A percentile compares a stretch with the other conserved stretches of the same genome.
phyloP scores from a whole-genome alignment of 306 rosid genomes.

The Trifolium pratense region DNA sequence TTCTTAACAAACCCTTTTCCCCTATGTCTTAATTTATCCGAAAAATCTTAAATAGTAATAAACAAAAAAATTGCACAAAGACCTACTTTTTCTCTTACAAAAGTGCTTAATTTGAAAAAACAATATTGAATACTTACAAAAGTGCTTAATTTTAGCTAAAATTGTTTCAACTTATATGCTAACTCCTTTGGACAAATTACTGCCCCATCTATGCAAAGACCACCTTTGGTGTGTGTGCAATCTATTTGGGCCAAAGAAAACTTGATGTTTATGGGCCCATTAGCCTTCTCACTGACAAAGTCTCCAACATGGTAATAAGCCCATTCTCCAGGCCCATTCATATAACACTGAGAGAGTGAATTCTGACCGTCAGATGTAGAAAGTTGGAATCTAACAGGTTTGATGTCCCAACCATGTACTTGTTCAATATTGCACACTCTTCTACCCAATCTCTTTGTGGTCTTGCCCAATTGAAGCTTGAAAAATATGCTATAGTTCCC shows the following conservation, averaged over 20 bases:
- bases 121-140: no score
- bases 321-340: slow-evolving; percentile 65
- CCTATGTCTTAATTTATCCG: background rate
- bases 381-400: slow-evolving; percentile 75
- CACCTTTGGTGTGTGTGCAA: slow-evolving; percentile 92
- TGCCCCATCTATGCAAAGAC: slow-evolving; percentile 77
- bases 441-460: slow-evolving; percentile 60
- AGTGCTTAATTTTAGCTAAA: no score
- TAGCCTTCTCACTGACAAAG: slow-evolving; percentile 46
- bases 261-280: slow-evolving; percentile 49
- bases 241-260: slow-evolving; percentile 89
- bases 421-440: slow-evolving; percentile 56
- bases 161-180: slow-evolving; percentile 26
- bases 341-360: slow-evolving; percentile 51
- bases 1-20: background rate
- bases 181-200: slow-evolving; percentile 56
- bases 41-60: background rate
- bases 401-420: slow-evolving; percentile 88
- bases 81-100: background rate
- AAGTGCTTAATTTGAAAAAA: no score
- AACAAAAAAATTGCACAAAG: background rate
- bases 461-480: slow-evolving; percentile 73
- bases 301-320: slow-evolving; percentile 68
- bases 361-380: slow-evolving; percentile 71
- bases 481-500: slow-evolving; percentile 70